Conservation (phyloP, 1,284 basidiomycete genomes). For the Ceraceosorus bombacis region DNA sequence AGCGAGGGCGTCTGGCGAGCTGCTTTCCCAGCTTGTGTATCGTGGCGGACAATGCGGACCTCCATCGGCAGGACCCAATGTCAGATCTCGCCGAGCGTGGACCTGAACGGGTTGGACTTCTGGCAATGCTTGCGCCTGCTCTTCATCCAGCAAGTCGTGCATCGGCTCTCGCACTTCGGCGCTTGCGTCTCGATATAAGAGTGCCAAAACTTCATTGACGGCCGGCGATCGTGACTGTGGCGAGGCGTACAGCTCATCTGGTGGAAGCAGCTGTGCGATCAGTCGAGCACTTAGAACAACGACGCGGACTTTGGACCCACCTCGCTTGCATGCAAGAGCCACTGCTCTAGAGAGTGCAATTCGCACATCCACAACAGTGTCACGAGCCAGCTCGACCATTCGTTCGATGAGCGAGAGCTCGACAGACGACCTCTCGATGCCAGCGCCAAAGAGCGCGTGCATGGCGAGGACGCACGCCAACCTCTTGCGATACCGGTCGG, state of each 20-base stretch:
- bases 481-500: constrained; percentile 39
- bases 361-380: constrained; percentile 71
- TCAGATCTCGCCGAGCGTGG: constrained; percentile 17
- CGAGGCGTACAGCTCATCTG: constrained; percentile 41
- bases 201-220: constrained; percentile 29
- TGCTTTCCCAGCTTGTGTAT: background rate
- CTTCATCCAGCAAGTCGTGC: constrained; percentile 13
- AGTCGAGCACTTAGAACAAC: background rate
- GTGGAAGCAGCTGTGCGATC: too few species aligned
- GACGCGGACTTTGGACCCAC: background rate
- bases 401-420: constrained; percentile 60
- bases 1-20: background rate
- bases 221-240: constrained; percentile 27
- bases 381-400: constrained; percentile 61
- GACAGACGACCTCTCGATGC: constrained; percentile 48
- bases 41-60: constrained; percentile 12
- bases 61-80: constrained; percentile 41
- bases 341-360: constrained; percentile 71
- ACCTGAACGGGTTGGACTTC: constrained; percentile 3
- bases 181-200: constrained; percentile 27
- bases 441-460: constrained; percentile 26
- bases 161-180: constrained; percentile 35
- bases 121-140: constrained; percentile 11
- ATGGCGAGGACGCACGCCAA: constrained; percentile 37
- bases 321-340: constrained; percentile 55